Base-by-base conservation (phyloP, 2,329 filamentous ascomycete species). In the Zasmidium cellare region DNA sequence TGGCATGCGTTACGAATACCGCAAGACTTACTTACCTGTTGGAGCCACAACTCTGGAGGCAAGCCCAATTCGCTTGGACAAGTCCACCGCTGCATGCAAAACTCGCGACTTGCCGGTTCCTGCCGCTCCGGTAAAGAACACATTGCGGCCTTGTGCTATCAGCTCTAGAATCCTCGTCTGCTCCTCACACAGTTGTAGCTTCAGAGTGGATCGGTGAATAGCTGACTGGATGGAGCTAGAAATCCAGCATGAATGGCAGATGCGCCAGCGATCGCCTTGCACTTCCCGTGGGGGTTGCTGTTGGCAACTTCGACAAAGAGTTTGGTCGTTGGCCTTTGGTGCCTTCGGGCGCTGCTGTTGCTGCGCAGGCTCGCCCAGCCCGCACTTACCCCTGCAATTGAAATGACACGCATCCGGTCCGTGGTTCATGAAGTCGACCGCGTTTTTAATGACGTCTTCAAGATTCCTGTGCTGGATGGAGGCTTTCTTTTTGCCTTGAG, bases 111-210 rank as follows among this genome's bases (percentile, higher is more conserved):
- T 86, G 2, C 84, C 84, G 44, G 79, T 82, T 0, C 85, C 85
- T 14, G 84, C 85, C 0, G 82, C 84, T 6, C 86, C 85, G 0
- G 84, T 87, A 63, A 83, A 87, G 66, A 87, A 88, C 9, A 87
- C 81, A 55, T 87, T 87, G 1, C 66, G 61, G 0, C 84, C 81
- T 19, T 83, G 77, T 3, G 63, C 55, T 47, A 56, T 46, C 6
- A 57, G 45, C 14, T 50, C 28, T 11, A 60, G 18, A 9, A 60
- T 19, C 23, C 46, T 12, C 11, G 20, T 20, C 44, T 60, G 58
- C 51, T 60, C 58, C 16, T 56, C 55, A n/a, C 22, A 46, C 35
- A 57, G 22, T 16, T 47, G 24, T 18, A 22, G 38, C 12, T 52
- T 22, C 20, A 19, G 19, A 7, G 35, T 9, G 5, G 35, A 9